Evolutionary conservation across 192 early-diverging fungal genomes (phyloP), one percentile per base, ranked within the genome.

Genomic region (Spizellomyces punctatus): DNA sequence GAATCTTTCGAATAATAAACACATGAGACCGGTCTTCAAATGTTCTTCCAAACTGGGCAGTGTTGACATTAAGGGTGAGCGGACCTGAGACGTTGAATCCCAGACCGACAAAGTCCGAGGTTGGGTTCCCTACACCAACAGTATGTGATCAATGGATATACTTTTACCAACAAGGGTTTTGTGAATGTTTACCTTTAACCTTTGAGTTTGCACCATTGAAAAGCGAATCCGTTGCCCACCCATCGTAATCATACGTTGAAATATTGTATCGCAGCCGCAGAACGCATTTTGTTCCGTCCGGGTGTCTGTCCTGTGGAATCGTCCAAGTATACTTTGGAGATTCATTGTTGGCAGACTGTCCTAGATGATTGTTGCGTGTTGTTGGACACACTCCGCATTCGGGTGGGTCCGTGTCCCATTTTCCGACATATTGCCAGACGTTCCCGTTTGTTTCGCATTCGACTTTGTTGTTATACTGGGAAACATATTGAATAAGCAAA

Each of bases 1-100:
- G 79, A 19, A 55, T 21, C n/a, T 64, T 63, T 6, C 76, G 58
- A 48, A 81, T 80, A 21, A 44, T 45, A 50, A 81, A 81, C 45
- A 80, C 79, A 58, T 78, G 76, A 1, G 59, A 65, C 17, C 79
- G 76, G 63, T 81, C 79, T 64, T 81, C 65, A 56, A 81, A 81
- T 42, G 72, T 75, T 44, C 79, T 54, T 9, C 72, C 71, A 60
- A 80, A 80, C 54, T 81, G 79, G 6, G 79, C 71, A 27, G 79
- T 81, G 65, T 81, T 76, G 71, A 81, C 50, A 49, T 74, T 76
- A 43, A 81, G 56, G 45, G 66, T 62, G 41, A 81, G 27, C 6
- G 79, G 76, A 12, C 76, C 79, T n/a, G 79, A 75, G 5, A 76
- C 67, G 60, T 76, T 76, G 6, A 56, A 66, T 6, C 75, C 78